Evolutionary conservation across 495 filamentous ascomycete species (phyloP).

Genomic region (Penicillium waksmanii): DNA sequence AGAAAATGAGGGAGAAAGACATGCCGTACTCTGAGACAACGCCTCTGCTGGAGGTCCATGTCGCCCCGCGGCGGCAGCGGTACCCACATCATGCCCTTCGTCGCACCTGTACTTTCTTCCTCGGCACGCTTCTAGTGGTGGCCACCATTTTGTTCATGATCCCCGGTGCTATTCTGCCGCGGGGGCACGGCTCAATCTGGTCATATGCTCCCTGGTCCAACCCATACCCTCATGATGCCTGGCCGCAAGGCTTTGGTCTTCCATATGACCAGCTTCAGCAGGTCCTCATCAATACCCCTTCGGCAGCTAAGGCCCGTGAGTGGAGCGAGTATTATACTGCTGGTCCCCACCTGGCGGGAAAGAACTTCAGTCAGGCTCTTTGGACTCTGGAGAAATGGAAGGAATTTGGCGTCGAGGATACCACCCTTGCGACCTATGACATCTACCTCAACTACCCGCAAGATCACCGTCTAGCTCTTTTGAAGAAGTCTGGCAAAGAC

Average conservation of each 20-base stretch:
- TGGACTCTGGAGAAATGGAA: constrained; percentile 89
- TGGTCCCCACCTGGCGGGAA: constrained; percentile 85
- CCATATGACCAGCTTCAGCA: constrained; percentile 68
- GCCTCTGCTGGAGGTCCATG: constrained; percentile 42
- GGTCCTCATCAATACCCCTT: constrained; percentile 73
- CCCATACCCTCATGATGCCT: constrained; percentile 40
- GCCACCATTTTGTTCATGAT: constrained; percentile 65
- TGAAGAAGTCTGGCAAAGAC: constrained; percentile 55
- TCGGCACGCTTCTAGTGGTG: constrained; percentile 59
- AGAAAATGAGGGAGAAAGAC: constrained; percentile 46
- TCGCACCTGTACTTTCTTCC: constrained; percentile 70
- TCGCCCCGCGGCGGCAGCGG: constrained; percentile 55
- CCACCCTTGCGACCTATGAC: constrained; percentile 79
- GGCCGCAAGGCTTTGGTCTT: constrained; percentile 55
- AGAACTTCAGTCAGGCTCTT: constrained; percentile 81
- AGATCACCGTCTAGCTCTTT: constrained; percentile 75
- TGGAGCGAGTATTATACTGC: constrained; percentile 93
- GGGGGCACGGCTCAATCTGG: constrained; percentile 44
- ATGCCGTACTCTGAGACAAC: constrained; percentile 49
- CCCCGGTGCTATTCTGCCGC: constrained; percentile 41
- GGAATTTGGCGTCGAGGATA: constrained; percentile 76
- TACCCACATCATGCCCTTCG: constrained; percentile 72
- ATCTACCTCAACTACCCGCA: constrained; percentile 89
- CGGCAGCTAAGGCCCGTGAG: constrained; percentile 66
- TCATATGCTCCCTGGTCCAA: constrained; percentile 48